phyloP scores from a whole-genome alignment of 179 eudicot genomes.

The Silene noctiflora region DNA sequence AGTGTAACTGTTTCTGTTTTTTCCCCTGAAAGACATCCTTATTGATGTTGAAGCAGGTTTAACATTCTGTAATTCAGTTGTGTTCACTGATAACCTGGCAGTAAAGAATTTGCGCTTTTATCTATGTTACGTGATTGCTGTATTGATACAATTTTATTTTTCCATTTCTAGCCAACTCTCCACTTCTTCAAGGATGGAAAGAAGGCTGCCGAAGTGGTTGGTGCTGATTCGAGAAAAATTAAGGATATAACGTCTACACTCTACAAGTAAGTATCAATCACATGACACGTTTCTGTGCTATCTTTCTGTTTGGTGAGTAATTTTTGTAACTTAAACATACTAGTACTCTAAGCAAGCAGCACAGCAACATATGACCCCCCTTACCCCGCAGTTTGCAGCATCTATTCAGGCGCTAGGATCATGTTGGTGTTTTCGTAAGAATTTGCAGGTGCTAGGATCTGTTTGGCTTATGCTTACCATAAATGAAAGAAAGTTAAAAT shows the following conservation, averaged over 20 bases:
- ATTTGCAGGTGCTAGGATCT: too few relatives aligned
- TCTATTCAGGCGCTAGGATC: too few relatives aligned
- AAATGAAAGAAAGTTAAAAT: not conserved
- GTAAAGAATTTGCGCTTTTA: not conserved
- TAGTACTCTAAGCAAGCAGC: not conserved
- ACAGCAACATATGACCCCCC: not conserved
- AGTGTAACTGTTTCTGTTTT: not conserved
- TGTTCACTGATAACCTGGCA: not conserved
- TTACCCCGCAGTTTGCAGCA: not conserved
- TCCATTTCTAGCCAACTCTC: slow-evolving; percentile 60
- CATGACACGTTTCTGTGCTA: not conserved
- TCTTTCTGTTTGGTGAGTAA: not conserved
- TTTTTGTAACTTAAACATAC: not conserved
- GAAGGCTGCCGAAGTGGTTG: slow-evolving; percentile 61
- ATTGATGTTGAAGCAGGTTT: not conserved
- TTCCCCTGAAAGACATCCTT: not conserved
- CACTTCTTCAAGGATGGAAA: slow-evolving; percentile 66
- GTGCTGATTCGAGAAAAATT: slow-evolving; percentile 56
- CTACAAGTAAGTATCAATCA: slow-evolving; percentile 42
- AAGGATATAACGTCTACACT: slow-evolving; percentile 53
- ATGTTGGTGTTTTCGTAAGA: too few relatives aligned
- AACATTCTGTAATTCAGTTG: not conserved
- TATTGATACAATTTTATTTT: slow-evolving; percentile 2
- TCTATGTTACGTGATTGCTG: not conserved
- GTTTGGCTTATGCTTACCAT: too few relatives aligned